Evolutionary conservation across 495 filamentous ascomycete genomes (phyloP).

Genomic region (Talaromyces ruber): DNA sequence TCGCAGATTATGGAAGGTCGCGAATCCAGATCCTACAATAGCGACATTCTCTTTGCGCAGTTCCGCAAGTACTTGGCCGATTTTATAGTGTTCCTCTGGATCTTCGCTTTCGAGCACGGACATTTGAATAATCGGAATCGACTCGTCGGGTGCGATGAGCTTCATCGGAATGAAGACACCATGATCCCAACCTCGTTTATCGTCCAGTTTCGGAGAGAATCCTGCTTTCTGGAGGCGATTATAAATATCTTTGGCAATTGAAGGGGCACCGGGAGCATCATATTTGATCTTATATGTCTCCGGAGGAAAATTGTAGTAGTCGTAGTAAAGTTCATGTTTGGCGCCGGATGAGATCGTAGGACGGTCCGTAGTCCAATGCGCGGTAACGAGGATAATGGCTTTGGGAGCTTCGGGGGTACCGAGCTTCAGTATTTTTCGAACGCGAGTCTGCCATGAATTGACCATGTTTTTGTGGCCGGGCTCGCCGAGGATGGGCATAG

Average conservation of each 20-base stretch:
- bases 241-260: conserved; percentile 2
- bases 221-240: conserved; percentile 1
- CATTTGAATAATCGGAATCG: conserved; percentile 3
- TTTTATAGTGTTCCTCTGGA: conserved; percentile 3
- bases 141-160: not conserved
- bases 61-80: conserved; percentile 1
- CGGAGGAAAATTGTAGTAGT: conserved; percentile 3
- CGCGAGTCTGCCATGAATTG: conserved; percentile 5
- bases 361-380: conserved; percentile 2
- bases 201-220: not conserved
- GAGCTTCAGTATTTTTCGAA: not conserved
- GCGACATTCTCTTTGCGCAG: conserved; percentile 6
- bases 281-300: conserved; percentile 4
- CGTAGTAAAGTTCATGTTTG: conserved; percentile 4
- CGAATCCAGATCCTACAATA: conserved; percentile 2
- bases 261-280: not conserved
- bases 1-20: conserved; percentile 4
- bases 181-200: conserved; percentile 4
- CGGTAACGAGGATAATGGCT: conserved; percentile 4
- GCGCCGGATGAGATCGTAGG: conserved; percentile 4
- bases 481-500: conserved; percentile 5
- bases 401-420: not conserved
- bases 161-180: conserved; percentile 4
- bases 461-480: conserved; percentile 1
- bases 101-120: conserved; percentile 6